These are phyloP conservation scores for Lantana camara DNA, from an alignment of 257 asterid species.

Conservation along the genomic window DNA sequence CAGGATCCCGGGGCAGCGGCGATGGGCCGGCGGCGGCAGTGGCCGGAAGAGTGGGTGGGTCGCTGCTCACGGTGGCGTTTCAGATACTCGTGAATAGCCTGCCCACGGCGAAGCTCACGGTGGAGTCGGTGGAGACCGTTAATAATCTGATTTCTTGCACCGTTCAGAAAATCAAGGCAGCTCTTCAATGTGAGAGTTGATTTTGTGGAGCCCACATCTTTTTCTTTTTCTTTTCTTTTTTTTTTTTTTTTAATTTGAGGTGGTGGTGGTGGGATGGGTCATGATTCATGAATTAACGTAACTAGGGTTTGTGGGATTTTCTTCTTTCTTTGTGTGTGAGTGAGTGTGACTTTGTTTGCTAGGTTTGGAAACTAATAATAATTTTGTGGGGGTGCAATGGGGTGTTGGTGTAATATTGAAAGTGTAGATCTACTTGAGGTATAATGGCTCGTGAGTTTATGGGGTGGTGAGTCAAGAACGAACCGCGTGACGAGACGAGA, in stretches of 20 bases:
- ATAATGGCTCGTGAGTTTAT: not conserved
- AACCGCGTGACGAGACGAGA: constrained; percentile 59
- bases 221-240: not conserved
- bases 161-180: constrained; percentile 87
- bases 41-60: constrained; percentile 54
- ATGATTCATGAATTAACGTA: constrained; percentile 1
- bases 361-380: constrained; percentile 2
- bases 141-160: constrained; percentile 89
- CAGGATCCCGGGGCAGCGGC: constrained; percentile 44
- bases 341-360: constrained; percentile 11
- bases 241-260: not conserved
- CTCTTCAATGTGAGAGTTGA: constrained; percentile 74
- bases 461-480: constrained; percentile 92
- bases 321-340: too few species aligned
- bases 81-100: constrained; percentile 84
- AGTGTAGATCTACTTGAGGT: constrained; percentile 19
- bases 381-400: not conserved
- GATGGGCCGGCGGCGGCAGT: constrained; percentile 37
- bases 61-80: constrained; percentile 85
- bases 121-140: constrained; percentile 94
- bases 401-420: constrained; percentile 23
- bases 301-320: not conserved
- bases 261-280: too few species aligned
- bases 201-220: not conserved
- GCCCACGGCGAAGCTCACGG: constrained; percentile 87